Evolutionary conservation across 768 basidiomycete species (phyloP).

Genomic region (Crucibulum laeve): DNA sequence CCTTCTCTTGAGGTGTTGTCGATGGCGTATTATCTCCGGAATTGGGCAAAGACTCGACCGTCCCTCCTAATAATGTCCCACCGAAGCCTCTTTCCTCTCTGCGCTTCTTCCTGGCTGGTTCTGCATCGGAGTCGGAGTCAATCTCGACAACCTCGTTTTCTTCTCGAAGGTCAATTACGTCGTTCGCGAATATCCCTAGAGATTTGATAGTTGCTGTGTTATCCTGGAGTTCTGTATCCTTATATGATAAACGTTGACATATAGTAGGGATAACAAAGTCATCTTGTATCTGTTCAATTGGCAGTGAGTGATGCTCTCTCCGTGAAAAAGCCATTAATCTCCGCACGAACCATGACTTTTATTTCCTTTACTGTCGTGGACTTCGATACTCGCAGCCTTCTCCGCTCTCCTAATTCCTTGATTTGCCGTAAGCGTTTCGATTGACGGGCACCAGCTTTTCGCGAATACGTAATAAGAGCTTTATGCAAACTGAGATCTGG

Average conservation of each 20-base stretch:
- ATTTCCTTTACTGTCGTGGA: conserved; percentile 73
- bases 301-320: neutral
- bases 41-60: conserved; percentile 16
- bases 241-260: conserved; percentile 66
- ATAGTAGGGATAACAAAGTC: conserved; percentile 68
- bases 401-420: conserved; percentile 44
- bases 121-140: conserved; percentile 44
- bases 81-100: conserved; percentile 67
- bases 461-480: conserved; percentile 20
- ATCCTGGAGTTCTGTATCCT: conserved; percentile 60
- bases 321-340: conserved; percentile 1
- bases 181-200: conserved; percentile 49
- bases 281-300: conserved; percentile 49
- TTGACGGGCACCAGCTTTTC: conserved; percentile 48
- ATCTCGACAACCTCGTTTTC: conserved; percentile 58
- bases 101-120: conserved; percentile 31
- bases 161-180: conserved; percentile 62
- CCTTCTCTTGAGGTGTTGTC: conserved; percentile 22
- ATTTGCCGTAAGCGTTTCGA: conserved; percentile 67
- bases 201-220: conserved; percentile 54
- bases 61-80: conserved; percentile 64
- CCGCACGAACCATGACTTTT: conserved; percentile 63
- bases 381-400: conserved; percentile 55
- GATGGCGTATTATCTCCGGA: conserved; percentile 20
- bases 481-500: conserved; percentile 9